phyloP scores from a whole-genome alignment of 2,329 filamentous ascomycete species.

The Clarireedia paspali region DNA sequence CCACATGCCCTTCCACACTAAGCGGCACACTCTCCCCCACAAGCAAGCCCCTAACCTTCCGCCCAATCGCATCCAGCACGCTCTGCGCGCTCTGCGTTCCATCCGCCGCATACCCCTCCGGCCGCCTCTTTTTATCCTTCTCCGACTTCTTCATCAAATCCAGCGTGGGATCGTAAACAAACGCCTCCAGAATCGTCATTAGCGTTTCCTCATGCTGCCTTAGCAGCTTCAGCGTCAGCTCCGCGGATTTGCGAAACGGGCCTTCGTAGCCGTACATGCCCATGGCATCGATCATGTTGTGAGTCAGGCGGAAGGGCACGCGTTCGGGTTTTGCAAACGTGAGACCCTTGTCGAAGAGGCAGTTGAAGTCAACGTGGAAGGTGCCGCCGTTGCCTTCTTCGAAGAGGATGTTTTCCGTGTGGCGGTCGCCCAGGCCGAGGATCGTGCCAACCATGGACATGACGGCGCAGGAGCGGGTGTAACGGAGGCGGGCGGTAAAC shows the following conservation, averaged over 20 bases:
- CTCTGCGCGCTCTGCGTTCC: conserved; percentile 65
- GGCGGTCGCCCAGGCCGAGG: conserved; percentile 84
- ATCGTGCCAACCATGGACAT: conserved; percentile 99
- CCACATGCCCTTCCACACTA: conserved; percentile 94
- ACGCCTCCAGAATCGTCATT: conserved; percentile 95
- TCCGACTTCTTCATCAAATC: conserved; percentile 73
- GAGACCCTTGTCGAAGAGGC: conserved; percentile 94
- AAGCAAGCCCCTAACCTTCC: conserved; percentile 78
- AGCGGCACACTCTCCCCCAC: conserved; percentile 85
- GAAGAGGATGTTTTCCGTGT: conserved; percentile 94
- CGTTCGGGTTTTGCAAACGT: conserved; percentile 92
- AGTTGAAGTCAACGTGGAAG: conserved; percentile 99
- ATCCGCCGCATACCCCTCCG: conserved; percentile 24
- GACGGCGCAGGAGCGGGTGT: conserved; percentile 89
- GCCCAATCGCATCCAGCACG: conserved; percentile 81
- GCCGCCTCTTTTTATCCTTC: conserved; percentile 31
- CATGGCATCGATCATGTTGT: conserved; percentile 98
- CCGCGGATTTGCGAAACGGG: conserved; percentile 83
- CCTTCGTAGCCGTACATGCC: conserved; percentile 91
- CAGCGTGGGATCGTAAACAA: conserved; percentile 92
- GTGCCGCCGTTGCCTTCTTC: conserved; percentile 90
- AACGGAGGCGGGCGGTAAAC: conserved; percentile 82
- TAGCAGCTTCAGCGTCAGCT: conserved; percentile 77
- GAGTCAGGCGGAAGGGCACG: conserved; percentile 92
- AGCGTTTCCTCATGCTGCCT: conserved; percentile 91